Conservation (phyloP, 306 rosid species). For the Argentina anserina region DNA sequence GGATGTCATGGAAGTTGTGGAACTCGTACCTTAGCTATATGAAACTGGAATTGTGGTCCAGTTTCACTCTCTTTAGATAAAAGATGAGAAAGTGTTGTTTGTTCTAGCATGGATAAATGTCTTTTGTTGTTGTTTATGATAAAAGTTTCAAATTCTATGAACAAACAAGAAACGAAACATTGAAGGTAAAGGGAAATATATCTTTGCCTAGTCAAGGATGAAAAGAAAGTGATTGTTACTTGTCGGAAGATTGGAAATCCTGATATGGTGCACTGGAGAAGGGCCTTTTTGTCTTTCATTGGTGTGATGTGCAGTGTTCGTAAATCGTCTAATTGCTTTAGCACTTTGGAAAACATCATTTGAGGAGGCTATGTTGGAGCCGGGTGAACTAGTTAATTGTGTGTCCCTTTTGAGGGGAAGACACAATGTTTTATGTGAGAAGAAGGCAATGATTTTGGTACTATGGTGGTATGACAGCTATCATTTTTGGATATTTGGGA, state of each 20-base stretch:
- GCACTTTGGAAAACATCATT: background rate
- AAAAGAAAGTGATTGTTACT: background rate
- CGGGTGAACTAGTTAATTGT: background rate
- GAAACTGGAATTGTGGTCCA: background rate
- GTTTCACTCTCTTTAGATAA: background rate
- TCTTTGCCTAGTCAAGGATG: background rate
- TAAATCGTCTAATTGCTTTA: background rate
- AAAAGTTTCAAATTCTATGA: too few species aligned
- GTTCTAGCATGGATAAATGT: background rate
- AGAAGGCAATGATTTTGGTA: background rate
- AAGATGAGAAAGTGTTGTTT: background rate
- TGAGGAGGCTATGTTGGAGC: background rate
- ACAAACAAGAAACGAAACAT: too few species aligned
- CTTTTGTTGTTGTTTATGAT: too few species aligned
- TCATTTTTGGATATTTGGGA: background rate
- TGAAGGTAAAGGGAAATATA: too few species aligned
- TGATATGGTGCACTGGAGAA: background rate
- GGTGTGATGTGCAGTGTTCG: background rate
- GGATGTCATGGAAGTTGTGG: background rate
- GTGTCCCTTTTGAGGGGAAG: background rate
- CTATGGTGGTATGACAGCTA: background rate
- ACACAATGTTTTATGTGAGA: background rate
- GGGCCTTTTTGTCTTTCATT: background rate
- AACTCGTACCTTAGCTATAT: background rate
- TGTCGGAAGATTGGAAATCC: background rate